Conservation (phyloP, 768 basidiomycete species). For the Scleroderma citrinum region DNA sequence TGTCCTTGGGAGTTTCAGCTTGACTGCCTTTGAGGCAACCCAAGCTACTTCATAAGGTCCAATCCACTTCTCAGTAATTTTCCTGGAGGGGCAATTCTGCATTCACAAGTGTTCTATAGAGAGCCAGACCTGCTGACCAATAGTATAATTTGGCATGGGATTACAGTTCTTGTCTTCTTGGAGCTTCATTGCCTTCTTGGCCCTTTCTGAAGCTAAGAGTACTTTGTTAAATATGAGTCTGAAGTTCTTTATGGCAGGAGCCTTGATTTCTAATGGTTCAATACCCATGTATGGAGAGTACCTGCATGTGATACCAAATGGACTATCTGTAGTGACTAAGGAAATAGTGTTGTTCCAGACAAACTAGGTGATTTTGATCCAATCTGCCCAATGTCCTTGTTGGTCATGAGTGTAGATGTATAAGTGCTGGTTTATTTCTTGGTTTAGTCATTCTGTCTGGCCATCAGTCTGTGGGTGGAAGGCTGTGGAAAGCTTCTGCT, state of each 20-base stretch:
- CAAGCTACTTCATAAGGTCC: constrained; percentile 17
- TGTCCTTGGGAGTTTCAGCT: not conserved
- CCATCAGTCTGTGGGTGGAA: constrained; percentile 32
- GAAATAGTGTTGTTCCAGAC: not conserved
- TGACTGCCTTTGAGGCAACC: constrained; percentile 5
- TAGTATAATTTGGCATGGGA: constrained; percentile 1
- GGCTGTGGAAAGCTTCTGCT: constrained; percentile 31
- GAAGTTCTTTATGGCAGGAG: not conserved
- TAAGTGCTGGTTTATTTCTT: not conserved
- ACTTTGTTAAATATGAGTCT: not conserved
- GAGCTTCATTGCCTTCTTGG: not conserved
- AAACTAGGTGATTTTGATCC: not conserved
- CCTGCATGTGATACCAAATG: not conserved
- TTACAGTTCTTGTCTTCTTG: not conserved
- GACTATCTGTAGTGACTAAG: not conserved
- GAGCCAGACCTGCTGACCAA: constrained; percentile 21
- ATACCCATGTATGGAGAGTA: not conserved
- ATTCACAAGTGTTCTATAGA: constrained; percentile 14
- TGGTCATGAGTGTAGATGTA: not conserved
- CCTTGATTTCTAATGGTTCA: not conserved
- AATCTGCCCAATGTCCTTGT: not conserved
- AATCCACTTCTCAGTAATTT: not conserved
- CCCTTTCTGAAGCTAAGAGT: not conserved
- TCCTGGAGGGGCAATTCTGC: not conserved
- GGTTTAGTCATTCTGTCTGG: not conserved